Conservation (phyloP, 495 filamentous ascomycete species). For the Penicillium flavigenum region DNA sequence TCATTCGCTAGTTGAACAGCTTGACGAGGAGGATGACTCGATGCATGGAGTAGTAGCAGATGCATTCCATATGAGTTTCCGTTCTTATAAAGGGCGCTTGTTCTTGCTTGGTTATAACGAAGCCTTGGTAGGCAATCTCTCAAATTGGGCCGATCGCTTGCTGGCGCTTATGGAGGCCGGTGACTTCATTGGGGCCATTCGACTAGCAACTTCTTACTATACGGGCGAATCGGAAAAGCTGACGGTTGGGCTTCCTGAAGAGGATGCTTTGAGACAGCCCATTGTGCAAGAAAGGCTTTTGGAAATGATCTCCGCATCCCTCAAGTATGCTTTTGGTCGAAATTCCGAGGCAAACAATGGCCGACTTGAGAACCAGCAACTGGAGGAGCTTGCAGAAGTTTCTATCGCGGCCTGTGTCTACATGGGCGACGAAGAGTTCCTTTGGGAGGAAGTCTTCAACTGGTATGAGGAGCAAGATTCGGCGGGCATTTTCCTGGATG, state of each 20-base stretch:
- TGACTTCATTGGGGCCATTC: constrained; percentile 87
- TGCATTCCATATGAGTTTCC: constrained; percentile 97
- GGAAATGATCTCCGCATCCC: constrained; percentile 91
- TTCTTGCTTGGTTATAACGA: constrained; percentile 92
- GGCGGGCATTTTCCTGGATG: constrained; percentile 77
- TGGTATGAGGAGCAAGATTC: constrained; percentile 77
- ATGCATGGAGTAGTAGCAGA: constrained; percentile 97
- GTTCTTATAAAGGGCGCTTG: constrained; percentile 87
- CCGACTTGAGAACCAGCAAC: constrained; percentile 54
- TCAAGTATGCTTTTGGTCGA: constrained; percentile 81
- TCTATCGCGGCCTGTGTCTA: constrained; percentile 80
- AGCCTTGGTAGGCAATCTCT: constrained; percentile 81
- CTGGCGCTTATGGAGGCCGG: constrained; percentile 94
- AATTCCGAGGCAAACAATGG: constrained; percentile 49
- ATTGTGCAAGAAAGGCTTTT: constrained; percentile 86
- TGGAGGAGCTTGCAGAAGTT: constrained; percentile 75
- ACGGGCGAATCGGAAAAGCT: constrained; percentile 84
- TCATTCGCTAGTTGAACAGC: constrained; percentile 76
- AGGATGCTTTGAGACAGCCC: constrained; percentile 68
- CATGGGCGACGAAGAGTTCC: constrained; percentile 72
- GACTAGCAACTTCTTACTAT: constrained; percentile 88
- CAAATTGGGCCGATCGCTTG: constrained; percentile 98
- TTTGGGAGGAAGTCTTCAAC: constrained; percentile 88
- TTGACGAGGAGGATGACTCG: constrained; percentile 81
- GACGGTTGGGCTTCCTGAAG: constrained; percentile 89